Evolutionary conservation across 352 stramenopile genomes (phyloP), one percentile per base, ranked within the genome.

Genomic region (Labyrinthula sp.): DNA sequence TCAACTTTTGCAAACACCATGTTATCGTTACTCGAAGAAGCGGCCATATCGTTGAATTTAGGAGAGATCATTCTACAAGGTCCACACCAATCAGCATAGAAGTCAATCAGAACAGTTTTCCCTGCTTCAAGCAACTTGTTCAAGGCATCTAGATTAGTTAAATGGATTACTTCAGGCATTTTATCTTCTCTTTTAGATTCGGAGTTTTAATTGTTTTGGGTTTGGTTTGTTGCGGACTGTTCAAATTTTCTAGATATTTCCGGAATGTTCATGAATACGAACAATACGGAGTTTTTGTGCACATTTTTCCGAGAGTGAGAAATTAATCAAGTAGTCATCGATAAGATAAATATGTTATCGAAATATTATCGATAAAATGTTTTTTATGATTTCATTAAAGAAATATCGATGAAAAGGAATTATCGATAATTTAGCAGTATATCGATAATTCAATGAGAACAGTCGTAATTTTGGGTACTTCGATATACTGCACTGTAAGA

Each of bases 1-100:
- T 92, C 79, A n/a, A 92, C 63, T 47, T 63, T 71, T 18, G 54
- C 57, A 24, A 72, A 58, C 10, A 61, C 39, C 22, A 71, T 61
- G 30, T 38, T 41, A 36, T 62, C 56, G 18, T 38, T 29, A 0
- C 38, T 21, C 47, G 56, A 67, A 3, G 31, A 38, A n/a, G 61
- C 25, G 24, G 57, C 60, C 5, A 66, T 30, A 17, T 59, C 59
- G 14, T 65, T 47, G 24, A 63, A 63, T n/a, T 64, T 58, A 12
- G 65, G 64, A 10, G 61, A 56, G 15, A 72, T 57, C 15, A 26
- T 33, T 59, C 71, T 69, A 54, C 59, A 65, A 2, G 63, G 59
- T 4, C 57, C 57, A 36, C 57, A 62, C 50, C 56, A 54, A 14
- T 47, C 35, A 8, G 47, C 23, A 15, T 1, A 10, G 21, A 38